These are phyloP conservation scores for Stachybotrys elegans DNA, from an alignment of 2,329 filamentous ascomycete species.

Conservation along the genomic window DNA sequence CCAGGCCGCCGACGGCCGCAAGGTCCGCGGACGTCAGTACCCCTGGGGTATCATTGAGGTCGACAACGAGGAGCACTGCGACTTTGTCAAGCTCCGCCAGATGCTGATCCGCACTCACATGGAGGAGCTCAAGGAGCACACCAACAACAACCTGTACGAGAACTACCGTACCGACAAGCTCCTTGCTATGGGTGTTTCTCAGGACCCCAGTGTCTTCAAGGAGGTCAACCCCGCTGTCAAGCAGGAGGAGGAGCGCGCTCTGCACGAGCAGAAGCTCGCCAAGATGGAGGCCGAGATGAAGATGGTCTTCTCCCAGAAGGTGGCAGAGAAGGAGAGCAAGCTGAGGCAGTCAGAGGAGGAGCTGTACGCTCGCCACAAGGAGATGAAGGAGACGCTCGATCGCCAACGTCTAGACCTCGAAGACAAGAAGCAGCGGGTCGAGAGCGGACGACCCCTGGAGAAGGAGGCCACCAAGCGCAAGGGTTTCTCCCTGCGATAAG, in stretches of 20 bases:
- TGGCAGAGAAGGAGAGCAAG: slow-evolving; percentile 98
- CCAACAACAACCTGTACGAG: slow-evolving; percentile 97
- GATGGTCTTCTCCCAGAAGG: slow-evolving; percentile 99
- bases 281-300: slow-evolving; percentile 99
- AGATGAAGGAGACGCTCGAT: slow-evolving; percentile 99
- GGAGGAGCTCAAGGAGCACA: slow-evolving; percentile 99
- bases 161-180: slow-evolving; percentile 99
- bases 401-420: slow-evolving; percentile 91
- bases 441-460: slow-evolving; percentile 92
- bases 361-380: slow-evolving; percentile 92
- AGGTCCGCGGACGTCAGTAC: slow-evolving; percentile 92
- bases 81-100: slow-evolving; percentile 99
- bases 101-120: slow-evolving; percentile 99
- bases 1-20: slow-evolving; percentile 83
- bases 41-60: slow-evolving; percentile 99
- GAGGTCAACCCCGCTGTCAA: slow-evolving; percentile 99
- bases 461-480: slow-evolving; percentile 93
- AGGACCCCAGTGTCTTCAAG: slow-evolving; percentile 99
- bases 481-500: slow-evolving; percentile 96
- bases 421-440: slow-evolving; percentile 95
- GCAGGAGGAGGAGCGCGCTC: slow-evolving; percentile 96
- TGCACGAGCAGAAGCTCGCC: slow-evolving; percentile 99
- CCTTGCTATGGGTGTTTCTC: slow-evolving; percentile 94
- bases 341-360: slow-evolving; percentile 99
- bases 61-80: slow-evolving; percentile 99